Evolutionary conservation across 1,284 basidiomycete species (phyloP), one percentile per base, ranked within the genome.

Genomic region (Cryptococcus wingfieldii): DNA sequence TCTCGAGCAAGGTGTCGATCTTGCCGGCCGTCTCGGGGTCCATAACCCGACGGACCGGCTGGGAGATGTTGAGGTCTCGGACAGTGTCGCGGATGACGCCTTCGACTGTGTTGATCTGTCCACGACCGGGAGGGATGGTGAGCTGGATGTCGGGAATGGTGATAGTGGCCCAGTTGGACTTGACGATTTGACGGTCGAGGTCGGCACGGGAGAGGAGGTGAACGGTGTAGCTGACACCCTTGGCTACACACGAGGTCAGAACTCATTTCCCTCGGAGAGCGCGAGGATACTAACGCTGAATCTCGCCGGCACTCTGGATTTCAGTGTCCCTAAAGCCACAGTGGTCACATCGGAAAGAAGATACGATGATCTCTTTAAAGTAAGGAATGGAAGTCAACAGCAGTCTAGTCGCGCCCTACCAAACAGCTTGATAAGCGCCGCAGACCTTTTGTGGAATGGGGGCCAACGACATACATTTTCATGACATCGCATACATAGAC

Each of bases 381-480:
- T 89, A 98, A 0, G 96, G 96, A 56, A 99, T 98, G 18, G 87
- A 87, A 2, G 95, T 98, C 54, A 98, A 81, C 62, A 99, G 84
- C 70, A 99, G 79, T 48, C 93, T 82, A 0, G 96, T 98, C n/a
- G 81, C 80, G 37, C 96, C 96, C 87, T 96, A 65, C 27, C 42
- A 46, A 6, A 46, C 14, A 9, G 18, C 31, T 23, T 46, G 44
- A 19, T 23, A 18, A 46, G 44, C 44, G 14, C 41, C 19, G 47
- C 25, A n/a, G n/a, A 54, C 34, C 18, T 44, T 10, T 18, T 38
- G 34, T 19, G 45, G 14, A 31, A 39, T 47, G 8, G 18, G 28
- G 6, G 2, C 27, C 25, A 38, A 39, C n/a, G 47, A 68, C 84
- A 68, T 61, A 88, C 91, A 83, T 95, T 86, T 75, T 97, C 82